phyloP scores from a whole-genome alignment of 192 early-diverging fungal species.

The Backusella psychrophila region DNA sequence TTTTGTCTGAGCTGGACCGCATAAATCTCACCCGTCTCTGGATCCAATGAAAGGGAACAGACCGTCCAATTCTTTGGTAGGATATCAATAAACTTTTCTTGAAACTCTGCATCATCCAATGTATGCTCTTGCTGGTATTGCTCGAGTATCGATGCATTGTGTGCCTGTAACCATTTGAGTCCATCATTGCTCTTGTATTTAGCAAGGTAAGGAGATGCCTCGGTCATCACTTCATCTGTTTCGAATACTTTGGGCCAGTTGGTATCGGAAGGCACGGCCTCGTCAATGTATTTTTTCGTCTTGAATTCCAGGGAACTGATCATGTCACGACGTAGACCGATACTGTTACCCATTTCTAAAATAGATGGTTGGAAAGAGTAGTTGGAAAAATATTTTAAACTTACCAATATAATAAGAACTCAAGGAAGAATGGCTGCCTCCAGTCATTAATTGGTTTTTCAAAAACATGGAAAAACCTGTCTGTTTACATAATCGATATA shows the following conservation, averaged over 20 bases:
- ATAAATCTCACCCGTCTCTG: slow-evolving; percentile 61
- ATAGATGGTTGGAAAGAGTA: background rate
- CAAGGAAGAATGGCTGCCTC: slow-evolving; percentile 22
- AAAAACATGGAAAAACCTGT: slow-evolving; percentile 13
- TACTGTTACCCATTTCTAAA: slow-evolving; percentile 58
- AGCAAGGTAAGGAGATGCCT: background rate
- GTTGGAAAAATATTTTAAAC: background rate
- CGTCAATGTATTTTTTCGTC: slow-evolving; percentile 14
- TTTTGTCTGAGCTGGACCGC: slow-evolving; percentile 57
- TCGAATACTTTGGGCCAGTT: slow-evolving; percentile 6
- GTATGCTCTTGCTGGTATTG: slow-evolving; percentile 41
- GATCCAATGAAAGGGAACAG: slow-evolving; percentile 77
- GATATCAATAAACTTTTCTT: slow-evolving; percentile 47
- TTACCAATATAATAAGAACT: slow-evolving; percentile 53
- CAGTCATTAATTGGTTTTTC: slow-evolving; percentile 3
- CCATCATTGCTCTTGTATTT: background rate
- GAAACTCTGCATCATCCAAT: slow-evolving; percentile 42
- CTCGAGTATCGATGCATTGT: slow-evolving; percentile 18
- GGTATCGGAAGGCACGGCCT: background rate
- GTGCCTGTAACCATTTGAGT: slow-evolving; percentile 25
- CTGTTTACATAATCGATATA: slow-evolving; percentile 16
- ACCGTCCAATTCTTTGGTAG: slow-evolving; percentile 74
- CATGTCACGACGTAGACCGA: slow-evolving; percentile 64
- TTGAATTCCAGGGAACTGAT: slow-evolving; percentile 47
- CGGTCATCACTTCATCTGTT: slow-evolving; percentile 1